Percentiles rank a stretch among this genome's conserved stretches.
phyloP scores from a whole-genome alignment of 1,284 basidiomycete genomes.

The Wolfiporia cocos region DNA sequence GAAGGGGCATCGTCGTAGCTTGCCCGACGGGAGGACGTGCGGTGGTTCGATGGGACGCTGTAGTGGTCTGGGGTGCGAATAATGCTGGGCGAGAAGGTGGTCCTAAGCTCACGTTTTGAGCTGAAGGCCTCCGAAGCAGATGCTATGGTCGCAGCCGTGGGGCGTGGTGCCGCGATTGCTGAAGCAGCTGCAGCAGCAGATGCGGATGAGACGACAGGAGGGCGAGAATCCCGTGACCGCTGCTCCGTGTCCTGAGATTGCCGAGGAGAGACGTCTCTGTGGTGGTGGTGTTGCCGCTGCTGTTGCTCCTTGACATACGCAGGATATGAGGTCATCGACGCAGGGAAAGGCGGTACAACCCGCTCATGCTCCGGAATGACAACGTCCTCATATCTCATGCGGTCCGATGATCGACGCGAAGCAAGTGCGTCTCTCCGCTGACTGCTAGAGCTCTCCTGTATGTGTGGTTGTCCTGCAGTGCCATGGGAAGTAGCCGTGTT shows the following conservation, averaged over 20 bases:
- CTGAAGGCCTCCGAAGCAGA: slow-evolving; percentile 33
- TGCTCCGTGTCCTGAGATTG: slow-evolving; percentile 6
- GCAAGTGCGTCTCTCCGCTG: background rate
- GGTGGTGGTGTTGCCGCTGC: slow-evolving; percentile 13
- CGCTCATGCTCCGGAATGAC: background rate
- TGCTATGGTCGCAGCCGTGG: slow-evolving; percentile 5
- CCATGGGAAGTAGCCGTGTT: background rate
- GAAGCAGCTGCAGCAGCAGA: slow-evolving; percentile 8
- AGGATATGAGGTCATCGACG: background rate
- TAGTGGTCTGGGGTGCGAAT: slow-evolving; percentile 61
- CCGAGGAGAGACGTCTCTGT: slow-evolving; percentile 11
- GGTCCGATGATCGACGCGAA: slow-evolving; percentile 1
- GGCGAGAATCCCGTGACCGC: slow-evolving; percentile 9
- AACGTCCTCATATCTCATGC: background rate
- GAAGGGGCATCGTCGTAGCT: slow-evolving; percentile 9
- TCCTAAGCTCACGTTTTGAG: slow-evolving; percentile 41
- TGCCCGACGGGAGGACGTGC: slow-evolving; percentile 11
- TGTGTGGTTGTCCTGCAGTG: background rate
- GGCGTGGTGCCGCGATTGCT: slow-evolving; percentile 4
- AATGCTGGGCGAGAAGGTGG: slow-evolving; percentile 61
- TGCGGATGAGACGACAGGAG: slow-evolving; percentile 10
- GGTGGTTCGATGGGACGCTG: slow-evolving; percentile 10
- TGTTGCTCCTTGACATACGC: slow-evolving; percentile 14
- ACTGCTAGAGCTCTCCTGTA: background rate
- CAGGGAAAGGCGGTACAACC: background rate